A percentile compares a stretch with the other conserved stretches of the same genome.
phyloP scores from a whole-genome alignment of 2,329 filamentous ascomycete genomes.

The Penicillium sp. region DNA sequence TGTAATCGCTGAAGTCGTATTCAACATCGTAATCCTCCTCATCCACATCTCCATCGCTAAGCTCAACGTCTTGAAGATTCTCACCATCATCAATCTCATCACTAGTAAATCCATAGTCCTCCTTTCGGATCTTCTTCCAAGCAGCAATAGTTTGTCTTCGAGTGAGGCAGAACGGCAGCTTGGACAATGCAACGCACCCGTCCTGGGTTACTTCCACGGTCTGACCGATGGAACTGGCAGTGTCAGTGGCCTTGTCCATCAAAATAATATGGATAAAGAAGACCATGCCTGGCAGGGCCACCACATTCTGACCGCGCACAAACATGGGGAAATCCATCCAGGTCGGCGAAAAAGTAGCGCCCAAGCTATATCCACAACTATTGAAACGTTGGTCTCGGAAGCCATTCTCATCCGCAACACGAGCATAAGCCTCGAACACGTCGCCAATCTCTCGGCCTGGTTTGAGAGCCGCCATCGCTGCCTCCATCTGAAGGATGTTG shows the following conservation, averaged over 20 bases:
- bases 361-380: slow-evolving; percentile 33
- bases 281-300: slow-evolving; percentile 33
- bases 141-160: slow-evolving; percentile 37
- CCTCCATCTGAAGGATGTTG: slow-evolving; percentile 33
- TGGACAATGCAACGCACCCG: slow-evolving; percentile 36
- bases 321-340: slow-evolving; percentile 29
- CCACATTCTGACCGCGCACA: slow-evolving; percentile 20
- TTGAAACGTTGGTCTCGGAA: slow-evolving; percentile 36
- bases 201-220: slow-evolving; percentile 31
- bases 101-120: slow-evolving; percentile 37
- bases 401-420: slow-evolving; percentile 35
- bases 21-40: slow-evolving; percentile 38
- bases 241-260: slow-evolving; percentile 39
- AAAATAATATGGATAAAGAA: slow-evolving; percentile 42
- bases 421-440: slow-evolving; percentile 32
- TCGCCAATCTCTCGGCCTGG: slow-evolving; percentile 31
- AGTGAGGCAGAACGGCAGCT: slow-evolving; percentile 37
- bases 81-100: slow-evolving; percentile 37
- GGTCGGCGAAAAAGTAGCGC: slow-evolving; percentile 31
- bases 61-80: slow-evolving; percentile 37
- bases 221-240: slow-evolving; percentile 38
- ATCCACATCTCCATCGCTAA: slow-evolving; percentile 36
- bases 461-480: slow-evolving; percentile 30
- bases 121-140: slow-evolving; percentile 38
- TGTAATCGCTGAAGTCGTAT: slow-evolving; percentile 39